phyloP scores from a whole-genome alignment of 2,329 filamentous ascomycete genomes.

The Xylaria sp. region DNA sequence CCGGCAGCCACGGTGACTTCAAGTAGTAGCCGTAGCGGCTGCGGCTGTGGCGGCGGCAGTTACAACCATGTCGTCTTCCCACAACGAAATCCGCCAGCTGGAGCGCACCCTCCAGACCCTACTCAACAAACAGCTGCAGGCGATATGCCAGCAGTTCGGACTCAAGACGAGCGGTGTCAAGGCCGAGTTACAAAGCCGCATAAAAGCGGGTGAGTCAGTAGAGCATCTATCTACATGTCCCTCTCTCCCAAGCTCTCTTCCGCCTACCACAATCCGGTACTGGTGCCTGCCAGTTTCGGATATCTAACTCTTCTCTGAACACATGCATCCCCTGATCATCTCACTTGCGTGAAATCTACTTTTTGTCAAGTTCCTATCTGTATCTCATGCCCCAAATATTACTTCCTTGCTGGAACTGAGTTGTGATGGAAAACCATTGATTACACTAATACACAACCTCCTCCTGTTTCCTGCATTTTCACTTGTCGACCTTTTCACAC shows the following conservation, averaged over 20 bases:
- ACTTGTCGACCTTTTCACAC: not conserved
- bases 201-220: slow-evolving; percentile 76
- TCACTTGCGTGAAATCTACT: not conserved
- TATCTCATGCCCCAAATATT: not conserved
- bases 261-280: not conserved
- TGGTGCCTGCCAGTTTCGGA: not conserved
- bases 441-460: not conserved
- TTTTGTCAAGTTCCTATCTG: not conserved
- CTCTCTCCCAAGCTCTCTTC: not conserved
- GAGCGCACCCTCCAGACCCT: slow-evolving; percentile 59
- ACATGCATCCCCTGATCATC: not conserved
- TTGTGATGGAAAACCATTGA: not conserved
- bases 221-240: not conserved
- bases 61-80: slow-evolving; percentile 44
- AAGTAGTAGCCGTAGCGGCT: slow-evolving; percentile 13
- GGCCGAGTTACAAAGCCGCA: slow-evolving; percentile 79
- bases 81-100: slow-evolving; percentile 58
- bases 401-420: not conserved
- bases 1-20: slow-evolving; percentile 36
- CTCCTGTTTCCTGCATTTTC: not conserved
- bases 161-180: slow-evolving; percentile 87
- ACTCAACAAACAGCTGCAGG: slow-evolving; percentile 75
- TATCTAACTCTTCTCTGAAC: not conserved
- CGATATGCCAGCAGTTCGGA: slow-evolving; percentile 81
- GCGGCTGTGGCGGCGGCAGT: not conserved